Percentiles rank a stretch among this genome's conserved stretches.
Conservation (phyloP, 257 asterid genomes). For the Perilla frutescens region DNA sequence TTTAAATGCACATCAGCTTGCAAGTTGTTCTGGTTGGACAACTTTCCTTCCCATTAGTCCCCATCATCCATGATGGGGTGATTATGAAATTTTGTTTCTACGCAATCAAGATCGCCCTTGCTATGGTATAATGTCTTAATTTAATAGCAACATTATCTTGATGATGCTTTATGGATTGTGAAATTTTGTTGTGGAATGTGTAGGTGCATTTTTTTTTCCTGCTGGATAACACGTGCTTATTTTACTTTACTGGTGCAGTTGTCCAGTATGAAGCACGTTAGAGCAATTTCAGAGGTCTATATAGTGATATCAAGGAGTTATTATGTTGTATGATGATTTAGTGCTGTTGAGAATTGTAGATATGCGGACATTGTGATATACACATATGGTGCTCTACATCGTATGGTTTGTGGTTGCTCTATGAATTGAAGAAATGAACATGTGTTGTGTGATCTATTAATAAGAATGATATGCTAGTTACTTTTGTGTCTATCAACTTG, state of each 20-base stretch:
- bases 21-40: background rate
- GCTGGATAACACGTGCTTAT: background rate
- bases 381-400: background rate
- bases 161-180: background rate
- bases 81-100: background rate
- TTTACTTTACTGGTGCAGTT: conserved; percentile 48
- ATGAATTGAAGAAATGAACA: background rate
- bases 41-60: background rate
- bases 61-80: background rate
- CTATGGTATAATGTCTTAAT: background rate
- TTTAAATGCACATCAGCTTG: background rate
- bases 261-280: conserved; percentile 73
- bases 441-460: background rate
- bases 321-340: background rate
- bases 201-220: background rate
- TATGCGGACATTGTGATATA: background rate
- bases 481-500: background rate
- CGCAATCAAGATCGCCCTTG: background rate
- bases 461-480: background rate
- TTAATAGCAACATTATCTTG: background rate
- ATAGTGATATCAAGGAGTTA: background rate
- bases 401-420: background rate
- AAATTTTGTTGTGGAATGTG: background rate
- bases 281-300: background rate
- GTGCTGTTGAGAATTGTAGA: conserved; percentile 12